Base-by-base conservation (phyloP, 768 basidiomycete species). In the Mycena indigotica region DNA sequence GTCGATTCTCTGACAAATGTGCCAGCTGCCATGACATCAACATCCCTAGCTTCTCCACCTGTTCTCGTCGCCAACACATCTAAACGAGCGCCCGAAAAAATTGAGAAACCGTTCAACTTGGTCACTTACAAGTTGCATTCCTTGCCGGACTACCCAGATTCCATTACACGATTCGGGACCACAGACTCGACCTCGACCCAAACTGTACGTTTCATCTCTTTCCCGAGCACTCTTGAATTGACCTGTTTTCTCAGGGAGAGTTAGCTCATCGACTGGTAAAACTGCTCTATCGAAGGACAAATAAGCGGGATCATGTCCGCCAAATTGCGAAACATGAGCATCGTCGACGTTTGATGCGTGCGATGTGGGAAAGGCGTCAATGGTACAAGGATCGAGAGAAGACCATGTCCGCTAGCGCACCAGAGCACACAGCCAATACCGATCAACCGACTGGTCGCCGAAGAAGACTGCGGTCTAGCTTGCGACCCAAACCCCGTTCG, bases 251-350 rank as follows among this genome's bases (percentile, higher is more conserved):
- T 24, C n/a, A 76, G 74, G 67, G 70, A 0, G 73, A 77, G 50
- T 65, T 67, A 0, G 63, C 74, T 40, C 76, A 77, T 49, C 56
- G 57, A 0, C 48, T 48, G 0, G 63, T 69, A 16, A 77, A 78
- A 57, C 48, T 32, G 0, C 67, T 69, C 35, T 77, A 72, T 30
- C 28, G 54, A 0, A 44, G 59, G 0, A 56, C 15, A 57, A 40
- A 0, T 15, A n/a, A n/a, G n/a, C n/a, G n/a, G n/a, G n/a, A n/a
- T n/a, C n/a, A n/a, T n/a, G n/a, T n/a, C n/a, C n/a, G 6, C 0
- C 66, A 69, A 4, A 74, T 75, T 17, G 66, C 66, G 0, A 56
- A 17, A 10, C 35, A 24, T 10, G 49, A 53, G 32, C 48, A 52
- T n/a, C 23, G 32, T 21, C 41, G 28, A 4, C 51, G 55, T 2